Evolutionary conservation across 2,329 filamentous ascomycete genomes (phyloP), one percentile per base, ranked within the genome.

Genomic region (Boeremia lycopersici): DNA sequence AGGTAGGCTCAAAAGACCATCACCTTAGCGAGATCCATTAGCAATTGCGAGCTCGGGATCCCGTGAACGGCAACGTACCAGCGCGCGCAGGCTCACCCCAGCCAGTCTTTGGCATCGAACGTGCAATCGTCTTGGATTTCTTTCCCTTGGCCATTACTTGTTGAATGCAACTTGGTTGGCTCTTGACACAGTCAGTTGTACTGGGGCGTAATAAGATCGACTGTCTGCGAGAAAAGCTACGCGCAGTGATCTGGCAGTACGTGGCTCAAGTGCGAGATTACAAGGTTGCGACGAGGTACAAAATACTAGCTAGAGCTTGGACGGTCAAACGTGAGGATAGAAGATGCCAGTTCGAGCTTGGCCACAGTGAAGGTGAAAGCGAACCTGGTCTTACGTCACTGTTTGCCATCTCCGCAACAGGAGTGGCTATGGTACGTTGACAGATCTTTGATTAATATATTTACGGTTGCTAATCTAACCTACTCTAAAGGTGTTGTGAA

Each of bases 71-170:
- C 10, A 13, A 41, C 34, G 1, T 45, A 54, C 51, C 9, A 2
- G 35, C 34, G 3, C 34, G 51, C 12, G 12, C 2, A 11, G 51
- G 51, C 40, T 54, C 51, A 13, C 29, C 19, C 51, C 51, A 54
- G 23, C 34, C 40, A 2, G 51, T 54, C 17, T 36, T 44, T 17
- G 45, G 51, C 34, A 34, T 34, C 1, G 11, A 25, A n/a, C 12
- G n/a, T 13, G 17, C 15, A 7, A 44, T 12, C 3, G 26, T 35
- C 4, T 12, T 35, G 3, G 23, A 34, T 4, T 3, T 12, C 23
- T 29, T 23, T 23, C 29, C 8, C n/a, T 17, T 43, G 3, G 2
- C n/a, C 44, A 53, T 48, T 5, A 10, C 19, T 5, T 12, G n/a
- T 9, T 11, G 11, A 12, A n/a, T 7, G 26, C 13, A 5, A 1